Base-by-base conservation (phyloP, 192 early-diverging fungal genomes). In the Pilaira anomala region DNA sequence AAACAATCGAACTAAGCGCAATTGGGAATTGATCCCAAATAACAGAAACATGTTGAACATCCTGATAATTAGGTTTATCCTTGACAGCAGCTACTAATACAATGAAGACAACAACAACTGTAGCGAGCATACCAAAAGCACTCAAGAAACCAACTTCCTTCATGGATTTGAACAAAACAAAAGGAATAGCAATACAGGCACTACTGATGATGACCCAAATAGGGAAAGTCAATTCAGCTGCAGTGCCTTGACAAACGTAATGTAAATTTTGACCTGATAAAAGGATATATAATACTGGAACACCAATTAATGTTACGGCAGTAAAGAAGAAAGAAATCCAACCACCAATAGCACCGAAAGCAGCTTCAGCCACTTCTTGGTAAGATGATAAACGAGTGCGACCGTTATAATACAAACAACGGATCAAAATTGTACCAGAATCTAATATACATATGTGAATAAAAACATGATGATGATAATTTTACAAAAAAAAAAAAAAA, bases 81-180 rank as follows among this genome's bases (percentile, higher is more conserved):
- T 63, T 60, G 18, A 84, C 39, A 12, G 85, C 72, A 58, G 82
- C 71, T 29, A 77, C 72, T 4, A 88, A 65, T 0, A 86, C 81
- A 21, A 90, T 80, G n/a, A 79, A 41, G 36, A 91, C 83, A 0
- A 89, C 87, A 6, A 84, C 66, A 2, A 93, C 46, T 0, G 91
- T 88, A 0, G 91, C 85, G 14, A 85, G 41, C 13, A 85, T 81
- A 7, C 88, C 91, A 49, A 89, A 82, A 25, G 85, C 76, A 56
- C 85, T 85, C 55, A 86, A 54, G 26, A 88, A 58, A 18, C 87
- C 88, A 7, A 91, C 81, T 73, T 93, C 91, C 42, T 87, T 86
- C 81, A 93, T 85, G 7, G 83, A 78, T 71, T 89, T 91, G 21
- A 90, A 79, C 13, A 75, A 68, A 12, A 91, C 76, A 50, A 90